Percentiles rank a stretch among this genome's conserved stretches.
Evolutionary conservation across 352 stramenopile species (phyloP).

Genomic region (Pythium aristosporum): DNA sequence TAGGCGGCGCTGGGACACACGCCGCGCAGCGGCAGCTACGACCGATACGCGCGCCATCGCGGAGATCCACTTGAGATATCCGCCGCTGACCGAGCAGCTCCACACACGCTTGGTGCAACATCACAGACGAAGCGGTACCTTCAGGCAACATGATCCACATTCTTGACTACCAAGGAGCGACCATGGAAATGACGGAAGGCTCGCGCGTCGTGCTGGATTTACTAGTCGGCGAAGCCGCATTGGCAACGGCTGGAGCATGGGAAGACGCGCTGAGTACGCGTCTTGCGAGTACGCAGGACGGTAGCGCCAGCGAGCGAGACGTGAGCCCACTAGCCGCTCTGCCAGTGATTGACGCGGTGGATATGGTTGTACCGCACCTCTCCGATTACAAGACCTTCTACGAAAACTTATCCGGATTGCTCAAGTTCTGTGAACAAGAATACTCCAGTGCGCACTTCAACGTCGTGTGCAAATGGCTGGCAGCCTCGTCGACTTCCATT

Average conservation of each 20-base stretch:
- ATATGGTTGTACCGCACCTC: conserved; percentile 42
- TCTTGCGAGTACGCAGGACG: not conserved
- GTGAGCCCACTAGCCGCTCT: not conserved
- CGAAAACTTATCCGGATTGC: conserved; percentile 31
- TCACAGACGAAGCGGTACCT: conserved; percentile 5
- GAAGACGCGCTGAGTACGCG: not conserved
- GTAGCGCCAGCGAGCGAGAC: not conserved
- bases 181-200: not conserved
- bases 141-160: conserved; percentile 13
- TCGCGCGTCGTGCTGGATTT: conserved; percentile 12
- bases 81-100: conserved; percentile 1
- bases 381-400: conserved; percentile 42
- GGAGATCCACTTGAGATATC: not conserved
- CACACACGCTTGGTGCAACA: conserved; percentile 21
- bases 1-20: conserved; percentile 23
- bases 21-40: not conserved
- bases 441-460: conserved; percentile 19
- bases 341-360: conserved; percentile 24
- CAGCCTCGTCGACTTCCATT: not conserved
- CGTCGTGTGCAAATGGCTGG: conserved; percentile 15
- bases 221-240: not conserved
- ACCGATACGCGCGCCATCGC: conserved; percentile 5
- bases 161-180: not conserved
- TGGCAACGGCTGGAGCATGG: conserved; percentile 10
- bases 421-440: conserved; percentile 32